A percentile compares a stretch with the other conserved stretches of the same genome.
Conservation (phyloP, 225 moss, liverwort and hornwort species). For the Polytrichum formosum region DNA sequence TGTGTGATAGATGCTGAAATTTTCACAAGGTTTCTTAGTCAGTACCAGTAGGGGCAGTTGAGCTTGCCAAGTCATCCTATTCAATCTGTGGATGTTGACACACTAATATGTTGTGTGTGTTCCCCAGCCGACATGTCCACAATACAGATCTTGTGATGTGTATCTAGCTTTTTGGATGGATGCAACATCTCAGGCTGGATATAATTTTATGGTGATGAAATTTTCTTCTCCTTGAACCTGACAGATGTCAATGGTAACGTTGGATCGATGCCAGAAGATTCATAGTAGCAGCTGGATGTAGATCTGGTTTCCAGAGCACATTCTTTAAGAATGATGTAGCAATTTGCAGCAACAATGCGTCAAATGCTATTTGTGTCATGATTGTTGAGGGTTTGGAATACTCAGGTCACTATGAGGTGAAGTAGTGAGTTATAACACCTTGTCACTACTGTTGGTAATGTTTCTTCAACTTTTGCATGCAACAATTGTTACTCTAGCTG, state of each 20-base stretch:
- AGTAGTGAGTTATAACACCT: too few species aligned
- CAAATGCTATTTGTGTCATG: neutral
- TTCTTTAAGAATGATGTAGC: neutral
- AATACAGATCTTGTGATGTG: constrained; percentile 6
- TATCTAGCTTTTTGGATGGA: constrained; percentile 7
- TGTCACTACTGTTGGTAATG: too few species aligned
- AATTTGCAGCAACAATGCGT: neutral
- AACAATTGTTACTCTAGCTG: too few species aligned
- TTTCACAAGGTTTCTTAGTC: neutral
- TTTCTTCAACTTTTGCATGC: too few species aligned
- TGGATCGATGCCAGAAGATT: neutral
- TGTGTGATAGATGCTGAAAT: constrained; percentile 9
- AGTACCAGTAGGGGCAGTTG: neutral
- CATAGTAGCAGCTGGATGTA: neutral
- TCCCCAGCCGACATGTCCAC: neutral
- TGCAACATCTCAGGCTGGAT: constrained; percentile 4
- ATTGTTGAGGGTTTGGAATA: neutral
- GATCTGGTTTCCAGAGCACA: neutral
- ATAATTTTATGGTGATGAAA: constrained; percentile 1
- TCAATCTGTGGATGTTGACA: constrained; percentile 4
- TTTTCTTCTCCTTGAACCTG: constrained; percentile 2
- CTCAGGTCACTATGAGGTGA: too few species aligned
- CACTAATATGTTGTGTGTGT: constrained; percentile 3
- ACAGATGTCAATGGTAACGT: too few species aligned
- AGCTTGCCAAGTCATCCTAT: neutral